Conservation (phyloP, 352 stramenopile species). For the Peronospora tabacina region DNA sequence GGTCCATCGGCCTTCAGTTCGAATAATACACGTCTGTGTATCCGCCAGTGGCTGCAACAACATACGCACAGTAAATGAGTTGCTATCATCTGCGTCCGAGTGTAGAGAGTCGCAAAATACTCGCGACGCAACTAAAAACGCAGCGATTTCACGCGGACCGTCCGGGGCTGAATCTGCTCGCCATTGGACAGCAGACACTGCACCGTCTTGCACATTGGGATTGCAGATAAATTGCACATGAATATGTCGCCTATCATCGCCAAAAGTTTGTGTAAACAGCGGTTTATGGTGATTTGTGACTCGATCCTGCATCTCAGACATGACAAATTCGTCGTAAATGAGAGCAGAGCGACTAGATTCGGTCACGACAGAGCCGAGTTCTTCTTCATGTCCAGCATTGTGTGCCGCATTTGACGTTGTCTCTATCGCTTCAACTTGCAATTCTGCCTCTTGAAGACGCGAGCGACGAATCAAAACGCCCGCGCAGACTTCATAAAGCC, state of each 20-base stretch:
- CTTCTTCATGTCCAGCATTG: constrained; percentile 22
- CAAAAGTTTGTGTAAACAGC: constrained; percentile 63
- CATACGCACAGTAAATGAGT: constrained; percentile 42
- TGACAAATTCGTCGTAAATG: constrained; percentile 40
- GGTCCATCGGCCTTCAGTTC: constrained; percentile 79
- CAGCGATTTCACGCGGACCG: constrained; percentile 17
- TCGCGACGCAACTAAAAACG: constrained; percentile 55
- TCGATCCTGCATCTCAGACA: constrained; percentile 36
- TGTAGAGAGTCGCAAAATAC: constrained; percentile 62
- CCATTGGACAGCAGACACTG: constrained; percentile 43
- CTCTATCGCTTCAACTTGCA: constrained; percentile 16
- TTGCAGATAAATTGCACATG: constrained; percentile 71
- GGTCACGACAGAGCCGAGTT: constrained; percentile 31
- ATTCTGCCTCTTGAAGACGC: constrained; percentile 18
- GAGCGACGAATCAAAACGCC: constrained; percentile 50
- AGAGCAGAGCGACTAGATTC: constrained; percentile 30
- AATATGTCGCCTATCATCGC: constrained; percentile 22
- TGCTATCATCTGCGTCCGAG: constrained; percentile 36
- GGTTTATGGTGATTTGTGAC: constrained; percentile 34
- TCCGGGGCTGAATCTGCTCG: constrained; percentile 2
- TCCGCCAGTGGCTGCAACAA: constrained; percentile 47
- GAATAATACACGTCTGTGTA: constrained; percentile 54
- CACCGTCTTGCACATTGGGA: constrained; percentile 34
- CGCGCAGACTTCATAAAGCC: constrained; percentile 65
- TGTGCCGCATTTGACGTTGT: constrained; percentile 1